Evolutionary conservation across 78 protist genomes (phyloP).

Genomic region (Dictyostelium purpureum): DNA sequence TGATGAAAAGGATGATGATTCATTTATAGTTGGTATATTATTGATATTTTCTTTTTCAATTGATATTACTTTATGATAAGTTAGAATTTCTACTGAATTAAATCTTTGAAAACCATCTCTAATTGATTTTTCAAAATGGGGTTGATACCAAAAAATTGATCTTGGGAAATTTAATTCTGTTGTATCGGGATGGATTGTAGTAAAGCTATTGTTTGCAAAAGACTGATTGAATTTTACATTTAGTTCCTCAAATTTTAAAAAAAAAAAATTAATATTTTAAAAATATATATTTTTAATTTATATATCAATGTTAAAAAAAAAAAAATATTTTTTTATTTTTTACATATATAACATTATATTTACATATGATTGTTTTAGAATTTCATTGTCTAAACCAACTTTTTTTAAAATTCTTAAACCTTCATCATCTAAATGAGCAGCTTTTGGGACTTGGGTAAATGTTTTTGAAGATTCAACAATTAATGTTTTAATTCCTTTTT

Average conservation of each 20-base stretch:
- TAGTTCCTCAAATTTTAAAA: constrained; percentile 3
- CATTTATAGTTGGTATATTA: too few relatives aligned
- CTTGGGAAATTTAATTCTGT: constrained; percentile 38
- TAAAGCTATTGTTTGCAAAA: not conserved
- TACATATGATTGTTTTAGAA: constrained; percentile 43
- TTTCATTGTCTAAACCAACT: constrained; percentile 25
- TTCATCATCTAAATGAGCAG: constrained; percentile 64
- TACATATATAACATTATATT: not conserved
- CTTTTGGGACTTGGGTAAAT: constrained; percentile 12
- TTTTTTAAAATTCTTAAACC: constrained; percentile 24
- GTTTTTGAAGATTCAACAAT: not conserved
- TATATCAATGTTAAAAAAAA: not conserved
- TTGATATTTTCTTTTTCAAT: constrained; percentile 1
- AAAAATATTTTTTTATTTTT: not conserved
- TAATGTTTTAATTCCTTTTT: constrained; percentile 15
- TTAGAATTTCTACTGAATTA: not conserved
- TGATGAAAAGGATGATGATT: too few relatives aligned
- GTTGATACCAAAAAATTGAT: constrained; percentile 67
- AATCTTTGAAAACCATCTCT: constrained; percentile 25
- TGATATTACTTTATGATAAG: not conserved
- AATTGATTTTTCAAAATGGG: constrained; percentile 19
- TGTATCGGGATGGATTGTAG: not conserved
- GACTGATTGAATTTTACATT: constrained; percentile 30
- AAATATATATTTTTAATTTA: not conserved
- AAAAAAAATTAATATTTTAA: not conserved